Percentiles rank a stretch among this genome's conserved stretches.
Evolutionary conservation across 495 filamentous ascomycete genomes (phyloP).

Genomic region (Neurospora sp.): DNA sequence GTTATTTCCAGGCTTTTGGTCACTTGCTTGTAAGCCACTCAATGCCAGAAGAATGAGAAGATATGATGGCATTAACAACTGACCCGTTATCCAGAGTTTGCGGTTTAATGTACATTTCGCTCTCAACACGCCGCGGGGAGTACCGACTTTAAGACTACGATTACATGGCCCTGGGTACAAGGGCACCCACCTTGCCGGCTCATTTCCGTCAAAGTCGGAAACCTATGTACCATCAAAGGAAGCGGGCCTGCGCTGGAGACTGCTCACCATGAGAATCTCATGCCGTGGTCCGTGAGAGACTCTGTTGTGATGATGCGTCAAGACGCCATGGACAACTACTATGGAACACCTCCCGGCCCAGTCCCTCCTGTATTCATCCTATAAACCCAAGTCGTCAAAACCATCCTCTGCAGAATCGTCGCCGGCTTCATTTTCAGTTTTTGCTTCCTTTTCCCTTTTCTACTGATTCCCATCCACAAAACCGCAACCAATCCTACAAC

Average conservation of each 20-base stretch:
- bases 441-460: background rate
- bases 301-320: background rate
- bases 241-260: no score
- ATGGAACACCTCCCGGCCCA: background rate
- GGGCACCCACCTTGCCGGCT: background rate
- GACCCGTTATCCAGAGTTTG: background rate
- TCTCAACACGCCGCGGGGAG: background rate
- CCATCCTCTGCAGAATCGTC: background rate
- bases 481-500: background rate
- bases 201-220: no score
- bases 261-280: no score
- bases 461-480: background rate
- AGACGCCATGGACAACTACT: background rate
- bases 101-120: background rate
- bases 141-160: background rate
- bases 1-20: background rate
- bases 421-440: background rate
- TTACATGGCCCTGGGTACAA: background rate
- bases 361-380: background rate
- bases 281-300: background rate
- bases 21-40: background rate
- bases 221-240: no score
- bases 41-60: background rate
- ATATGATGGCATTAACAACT: background rate
- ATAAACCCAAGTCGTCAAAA: background rate